Base-by-base conservation (phyloP, 2,329 filamentous ascomycete genomes). In the Capronia americana region DNA sequence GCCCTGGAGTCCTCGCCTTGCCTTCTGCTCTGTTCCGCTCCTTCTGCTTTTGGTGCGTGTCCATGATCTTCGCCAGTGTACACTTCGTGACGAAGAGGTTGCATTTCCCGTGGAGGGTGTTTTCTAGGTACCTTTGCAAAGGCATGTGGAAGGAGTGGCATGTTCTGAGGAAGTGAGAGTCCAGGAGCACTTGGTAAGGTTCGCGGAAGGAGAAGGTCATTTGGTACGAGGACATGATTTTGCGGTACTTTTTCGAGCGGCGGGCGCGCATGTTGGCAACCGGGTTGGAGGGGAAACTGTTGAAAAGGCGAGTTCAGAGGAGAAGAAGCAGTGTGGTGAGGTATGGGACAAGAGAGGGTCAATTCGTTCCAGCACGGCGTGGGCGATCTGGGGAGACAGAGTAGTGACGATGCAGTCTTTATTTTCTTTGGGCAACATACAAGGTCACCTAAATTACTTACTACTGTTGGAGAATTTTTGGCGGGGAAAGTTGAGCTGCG, bases 221-320 rank as follows among this genome's bases (percentile, higher is more conserved):
- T 76, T 89, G 88, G 85, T 93, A 97, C 76, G 94, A 90, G 80
- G 92, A 90, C 89, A 99, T 96, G 75, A 97, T 88, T 88, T 97
- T 97, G 76, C 89, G 87, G 78, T 92, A 93, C 74, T 90, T 88
- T 79, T 91, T 90, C 50, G 83, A 85, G 67, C 87, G 84, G 80
- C 91, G 92, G 61, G 88, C 88, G 74, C 87, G 84, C 87, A 90
- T 91, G 57, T 74, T 85, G 78, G 75, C 58, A 11, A 11, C 17
- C 4, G 17, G 12, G 6, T 12, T 24, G 24, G 24, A 26, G 6
- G 26, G 23, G 46, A n/a, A 50, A 7, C 3, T 4, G 2, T 7
- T 48, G 17, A 17, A 20, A n/a, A 6, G 17, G 17, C 32, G 32
- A 48, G 23, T 24, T 8, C 23, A 53, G 50, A 14, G 50, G n/a